Base-by-base conservation (phyloP, 306 rosid species). In the Acacia crassicarpa region DNA sequence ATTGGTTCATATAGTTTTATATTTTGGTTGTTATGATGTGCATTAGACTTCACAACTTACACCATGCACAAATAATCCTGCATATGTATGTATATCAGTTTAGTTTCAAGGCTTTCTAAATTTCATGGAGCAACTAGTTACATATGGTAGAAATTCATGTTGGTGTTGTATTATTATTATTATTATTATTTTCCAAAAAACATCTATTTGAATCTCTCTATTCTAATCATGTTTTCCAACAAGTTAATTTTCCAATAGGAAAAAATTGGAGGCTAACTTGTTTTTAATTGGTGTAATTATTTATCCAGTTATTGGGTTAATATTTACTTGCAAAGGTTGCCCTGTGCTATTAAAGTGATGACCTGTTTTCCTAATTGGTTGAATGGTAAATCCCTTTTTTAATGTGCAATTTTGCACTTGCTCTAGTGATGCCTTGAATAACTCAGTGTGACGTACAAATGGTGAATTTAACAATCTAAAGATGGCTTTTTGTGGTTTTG, bases 41-140 rank as follows among this genome's bases (percentile, higher is more conserved):
- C 10, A 67, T 68, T 85, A 25, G 81, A 35, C 14, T 25, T 76
- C 45, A 74, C 23, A 44, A 63, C 49, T 67, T 35, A 66, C 15
- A 46, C 13, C 14, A 45, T 38, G n/a, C 65, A 44, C 46, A 74
- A 82, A 33, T 49, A 45, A 43, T 69, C 35, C 53, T 67, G 77
- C 46, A 10, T 65, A 9, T 4, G 65, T 43, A 71, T 77, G 25
- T 38, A 38, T 66, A 35, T 46, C 67, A 45, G 33, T 13, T 77
- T 8, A 73, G 46, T 53, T 78, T 40, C 56, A 41, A 65, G 38
- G 53, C 32, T 48, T 49, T 77, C 43, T 25, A 9, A 30, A 59
- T 23, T 61, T 68, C 25, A 6, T 67, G 72, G 72, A 19, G 45
- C 13, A 17, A 38, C 48, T 38, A 38, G 48, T 38, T 67, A 19